Conservation (phyloP, 2,329 filamentous ascomycete species). For the Albifimbria verrucaria region DNA sequence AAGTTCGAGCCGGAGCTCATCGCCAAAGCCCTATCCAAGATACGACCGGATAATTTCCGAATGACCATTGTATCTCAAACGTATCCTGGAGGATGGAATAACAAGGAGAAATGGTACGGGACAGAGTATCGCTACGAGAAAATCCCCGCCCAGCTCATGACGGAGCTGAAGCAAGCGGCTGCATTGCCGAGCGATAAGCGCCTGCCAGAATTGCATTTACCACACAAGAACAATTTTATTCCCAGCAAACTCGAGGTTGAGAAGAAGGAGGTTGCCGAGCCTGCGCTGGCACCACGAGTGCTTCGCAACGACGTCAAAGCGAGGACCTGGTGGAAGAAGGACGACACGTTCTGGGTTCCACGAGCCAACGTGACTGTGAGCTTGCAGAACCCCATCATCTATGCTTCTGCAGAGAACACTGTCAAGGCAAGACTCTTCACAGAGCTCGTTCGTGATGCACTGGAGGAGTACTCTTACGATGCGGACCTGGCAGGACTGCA, state of each 20-base stretch:
- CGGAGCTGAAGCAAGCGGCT: slow-evolving; percentile 64
- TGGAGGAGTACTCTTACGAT: slow-evolving; percentile 94
- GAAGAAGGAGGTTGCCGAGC: slow-evolving; percentile 82
- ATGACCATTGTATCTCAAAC: slow-evolving; percentile 80
- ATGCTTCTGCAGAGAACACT: slow-evolving; percentile 71
- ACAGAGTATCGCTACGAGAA: slow-evolving; percentile 86
- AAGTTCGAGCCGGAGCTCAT: slow-evolving; percentile 80
- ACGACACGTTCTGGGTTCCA: slow-evolving; percentile 97
- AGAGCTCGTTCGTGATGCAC: slow-evolving; percentile 80
- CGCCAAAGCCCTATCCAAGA: slow-evolving; percentile 65
- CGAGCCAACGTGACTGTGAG: slow-evolving; percentile 85
- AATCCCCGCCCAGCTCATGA: slow-evolving; percentile 72
- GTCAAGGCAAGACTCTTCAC: slow-evolving; percentile 79
- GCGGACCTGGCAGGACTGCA: slow-evolving; percentile 87
- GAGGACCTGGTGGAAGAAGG: slow-evolving; percentile 96
- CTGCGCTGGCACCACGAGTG: slow-evolving; percentile 70
- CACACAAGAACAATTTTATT: slow-evolving; percentile 93
- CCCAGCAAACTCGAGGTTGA: slow-evolving; percentile 91
- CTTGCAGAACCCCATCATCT: slow-evolving; percentile 75
- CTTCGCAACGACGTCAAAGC: slow-evolving; percentile 80
- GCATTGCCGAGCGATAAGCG: slow-evolving; percentile 55
- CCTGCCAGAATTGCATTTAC: slow-evolving; percentile 73
- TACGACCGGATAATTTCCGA: slow-evolving; percentile 87
- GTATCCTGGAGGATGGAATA: slow-evolving; percentile 78
- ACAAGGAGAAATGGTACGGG: slow-evolving; percentile 96